Evolutionary conservation across 2,329 filamentous ascomycete species (phyloP).

Genomic region (Fusarium goolgardi): DNA sequence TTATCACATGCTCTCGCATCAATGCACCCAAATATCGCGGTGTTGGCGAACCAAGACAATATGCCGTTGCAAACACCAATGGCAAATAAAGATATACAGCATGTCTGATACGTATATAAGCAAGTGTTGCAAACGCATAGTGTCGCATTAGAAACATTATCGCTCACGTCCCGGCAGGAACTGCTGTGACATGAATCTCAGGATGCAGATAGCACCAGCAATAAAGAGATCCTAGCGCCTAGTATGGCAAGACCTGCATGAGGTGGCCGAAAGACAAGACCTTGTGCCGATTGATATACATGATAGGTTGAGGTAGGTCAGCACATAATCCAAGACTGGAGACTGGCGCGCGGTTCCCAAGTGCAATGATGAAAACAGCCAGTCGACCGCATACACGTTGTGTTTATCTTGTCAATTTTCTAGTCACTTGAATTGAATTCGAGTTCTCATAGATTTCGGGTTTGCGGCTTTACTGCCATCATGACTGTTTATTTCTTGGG

Average conservation of each 20-base stretch:
- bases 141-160: conserved; percentile 8
- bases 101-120: not conserved
- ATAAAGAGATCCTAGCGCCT: not conserved
- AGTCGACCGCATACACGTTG: not conserved
- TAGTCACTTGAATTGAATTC: not conserved
- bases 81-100: not conserved
- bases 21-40: conserved; percentile 16
- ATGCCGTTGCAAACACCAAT: not conserved
- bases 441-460: not conserved
- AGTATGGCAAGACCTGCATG: conserved; percentile 12
- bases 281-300: conserved; percentile 16
- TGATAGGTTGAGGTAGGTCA: conserved; percentile 15
- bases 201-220: conserved; percentile 16
- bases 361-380: not conserved
- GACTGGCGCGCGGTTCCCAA: conserved; percentile 9
- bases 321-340: not conserved
- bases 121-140: conserved; percentile 11
- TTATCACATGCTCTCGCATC: conserved; percentile 34
- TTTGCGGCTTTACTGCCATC: not conserved
- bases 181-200: conserved; percentile 23
- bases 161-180: conserved; percentile 18
- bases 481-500: conserved; percentile 6
- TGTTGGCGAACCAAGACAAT: not conserved
- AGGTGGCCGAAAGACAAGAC: not conserved
- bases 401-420: not conserved